Conservation (phyloP, 129 eudicot species). For the Lonicera japonica region DNA sequence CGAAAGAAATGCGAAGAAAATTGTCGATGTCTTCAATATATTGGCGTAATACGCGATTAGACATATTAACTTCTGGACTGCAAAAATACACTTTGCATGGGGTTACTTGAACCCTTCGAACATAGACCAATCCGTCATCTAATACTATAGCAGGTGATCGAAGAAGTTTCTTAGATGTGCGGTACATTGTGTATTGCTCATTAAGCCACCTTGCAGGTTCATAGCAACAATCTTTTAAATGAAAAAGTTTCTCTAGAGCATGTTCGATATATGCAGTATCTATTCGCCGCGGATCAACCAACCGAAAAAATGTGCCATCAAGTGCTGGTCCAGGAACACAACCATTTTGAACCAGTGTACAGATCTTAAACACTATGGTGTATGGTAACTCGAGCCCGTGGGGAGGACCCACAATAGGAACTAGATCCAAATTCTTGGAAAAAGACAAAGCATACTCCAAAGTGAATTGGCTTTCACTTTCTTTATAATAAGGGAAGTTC, state of each 20-base stretch:
- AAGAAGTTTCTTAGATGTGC: slow-evolving; percentile 17
- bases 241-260: slow-evolving; percentile 55
- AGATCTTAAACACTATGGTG: slow-evolving; percentile 47
- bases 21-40: slow-evolving; percentile 40
- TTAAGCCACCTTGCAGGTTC: slow-evolving; percentile 64
- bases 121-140: slow-evolving; percentile 68
- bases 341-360: slow-evolving; percentile 72
- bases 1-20: slow-evolving; percentile 78
- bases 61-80: slow-evolving; percentile 77
- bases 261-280: slow-evolving; percentile 38
- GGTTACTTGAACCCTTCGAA: slow-evolving; percentile 74
- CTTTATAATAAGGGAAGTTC: slow-evolving; percentile 36
- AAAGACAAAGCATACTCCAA: slow-evolving; percentile 40
- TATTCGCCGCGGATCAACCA: slow-evolving; percentile 48
- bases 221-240: slow-evolving; percentile 62
- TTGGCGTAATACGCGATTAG: slow-evolving; percentile 69
- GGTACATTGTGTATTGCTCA: slow-evolving; percentile 41
- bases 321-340: slow-evolving; percentile 73
- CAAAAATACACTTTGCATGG: slow-evolving; percentile 73
- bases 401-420: slow-evolving; percentile 63
- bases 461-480: slow-evolving; percentile 29
- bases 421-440: slow-evolving; percentile 40
- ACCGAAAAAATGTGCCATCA: slow-evolving; percentile 38
- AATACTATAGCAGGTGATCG: slow-evolving; percentile 46
- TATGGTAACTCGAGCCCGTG: slow-evolving; percentile 38